These are phyloP conservation scores for Backusella australiensis DNA, from an alignment of 192 early-diverging fungal genomes.

Conservation along the genomic window DNA sequence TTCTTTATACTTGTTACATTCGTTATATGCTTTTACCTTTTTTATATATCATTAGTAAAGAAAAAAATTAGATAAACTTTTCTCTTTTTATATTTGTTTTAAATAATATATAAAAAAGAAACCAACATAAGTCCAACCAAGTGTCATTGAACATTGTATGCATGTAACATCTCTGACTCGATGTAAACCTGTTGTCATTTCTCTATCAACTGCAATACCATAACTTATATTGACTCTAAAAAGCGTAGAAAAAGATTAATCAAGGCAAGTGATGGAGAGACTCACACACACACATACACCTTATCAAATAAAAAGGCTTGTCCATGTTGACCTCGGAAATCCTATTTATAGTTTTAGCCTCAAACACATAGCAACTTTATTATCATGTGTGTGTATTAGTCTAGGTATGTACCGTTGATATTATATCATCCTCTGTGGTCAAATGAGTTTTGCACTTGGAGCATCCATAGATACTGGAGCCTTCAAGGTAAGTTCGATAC, in stretches of 20 bases:
- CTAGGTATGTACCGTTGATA: slow-evolving; percentile 22
- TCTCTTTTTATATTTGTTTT: neutral
- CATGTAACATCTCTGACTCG: slow-evolving; percentile 27
- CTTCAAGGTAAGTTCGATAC: slow-evolving; percentile 34
- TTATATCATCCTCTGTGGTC: slow-evolving; percentile 22
- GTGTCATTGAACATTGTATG: slow-evolving; percentile 24
- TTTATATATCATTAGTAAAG: neutral
- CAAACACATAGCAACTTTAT: neutral
- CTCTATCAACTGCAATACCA: slow-evolving; percentile 21
- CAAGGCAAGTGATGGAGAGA: neutral
- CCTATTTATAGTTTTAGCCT: slow-evolving; percentile 12
- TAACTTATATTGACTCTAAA: slow-evolving; percentile 27
- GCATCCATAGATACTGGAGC: slow-evolving; percentile 27
- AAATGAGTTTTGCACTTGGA: slow-evolving; percentile 26
- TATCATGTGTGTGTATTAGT: neutral
- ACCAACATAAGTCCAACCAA: slow-evolving; percentile 37
- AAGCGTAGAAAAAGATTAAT: neutral
- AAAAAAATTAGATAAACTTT: neutral
- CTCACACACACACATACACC: slow-evolving; percentile 9
- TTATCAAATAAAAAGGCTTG: slow-evolving; percentile 21
- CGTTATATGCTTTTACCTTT: slow-evolving; percentile 34
- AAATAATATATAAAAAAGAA: neutral
- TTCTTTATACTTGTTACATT: slow-evolving; percentile 37
- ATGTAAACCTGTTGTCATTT: slow-evolving; percentile 33
- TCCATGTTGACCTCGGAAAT: slow-evolving; percentile 35